Base-by-base conservation (phyloP, 129 eudicot species). In the Centaurea solstitialis region DNA sequence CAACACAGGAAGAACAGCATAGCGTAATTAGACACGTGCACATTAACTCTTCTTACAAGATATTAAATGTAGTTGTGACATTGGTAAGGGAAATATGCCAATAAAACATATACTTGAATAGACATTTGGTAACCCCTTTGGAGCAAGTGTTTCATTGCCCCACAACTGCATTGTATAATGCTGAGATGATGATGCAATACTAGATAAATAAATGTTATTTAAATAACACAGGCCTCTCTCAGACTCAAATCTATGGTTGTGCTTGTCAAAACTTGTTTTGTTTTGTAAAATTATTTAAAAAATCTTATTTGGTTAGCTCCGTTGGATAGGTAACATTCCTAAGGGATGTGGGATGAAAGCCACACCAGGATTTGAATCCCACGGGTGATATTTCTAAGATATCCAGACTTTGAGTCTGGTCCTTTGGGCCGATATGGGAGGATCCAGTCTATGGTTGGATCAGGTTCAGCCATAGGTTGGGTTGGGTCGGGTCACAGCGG, bases 61-160 rank as follows among this genome's bases (percentile, higher is more conserved):
- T 75, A 67, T 78, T 37, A 67, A 47, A 79, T 6, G 21, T 28
- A 28, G 82, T 79, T 79, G 69, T 69, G 37, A 13, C 24, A 12
- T 40, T 62, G 5, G 17, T 61, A 12, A 24, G 73, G 33, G 39
- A 80, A 3, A 26, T 13, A 26, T 73, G 26, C 66, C 33, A 70
- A 73, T 61, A 72, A 64, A 41, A 64, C 39, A 35, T 30, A 35
- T 30, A 22, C 67, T 61, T 61, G 67, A 61, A n/a, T 18, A 6
- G 26, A 3, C 67, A 18, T 41, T 41, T 13, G 28, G 43, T 79
- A 23, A 40, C 20, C 67, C 12, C n/a, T 20, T 61, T 1, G 26
- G 26, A 5, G 26, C 30, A 47, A 28, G 45, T 5, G 21, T 79
- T 26, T 7, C 3, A 17, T 68, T 62, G 33, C 35, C 69, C 10